Conservation (phyloP, 2,329 filamentous ascomycete genomes). For the Sclerotinia trifoliorum region DNA sequence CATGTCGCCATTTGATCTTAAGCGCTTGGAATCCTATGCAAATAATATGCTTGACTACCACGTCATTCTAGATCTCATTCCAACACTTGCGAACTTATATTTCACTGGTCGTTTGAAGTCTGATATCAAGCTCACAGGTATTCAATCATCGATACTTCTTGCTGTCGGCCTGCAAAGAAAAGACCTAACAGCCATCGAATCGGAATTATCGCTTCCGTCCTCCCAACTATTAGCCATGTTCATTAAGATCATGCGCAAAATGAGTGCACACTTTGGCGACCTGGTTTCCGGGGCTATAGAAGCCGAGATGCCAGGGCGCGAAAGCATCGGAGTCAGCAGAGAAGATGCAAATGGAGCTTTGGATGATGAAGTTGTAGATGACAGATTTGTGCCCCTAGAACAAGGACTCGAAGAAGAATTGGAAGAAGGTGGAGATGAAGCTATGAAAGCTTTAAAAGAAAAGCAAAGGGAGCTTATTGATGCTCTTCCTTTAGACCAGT, state of each 20-base stretch:
- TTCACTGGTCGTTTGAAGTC: slow-evolving; percentile 74
- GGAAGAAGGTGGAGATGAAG: slow-evolving; percentile 76
- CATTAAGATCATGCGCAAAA: slow-evolving; percentile 90
- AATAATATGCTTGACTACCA: slow-evolving; percentile 98
- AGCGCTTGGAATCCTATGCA: slow-evolving; percentile 90
- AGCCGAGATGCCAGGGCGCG: slow-evolving; percentile 59
- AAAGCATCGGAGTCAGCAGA: slow-evolving; percentile 56
- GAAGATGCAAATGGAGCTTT: slow-evolving; percentile 63
- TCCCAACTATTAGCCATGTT: slow-evolving; percentile 94
- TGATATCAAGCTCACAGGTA: slow-evolving; percentile 69
- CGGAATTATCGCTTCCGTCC: slow-evolving; percentile 70
- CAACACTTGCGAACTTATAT: slow-evolving; percentile 76
- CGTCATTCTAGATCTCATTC: slow-evolving; percentile 90
- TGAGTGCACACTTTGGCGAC: slow-evolving; percentile 72
- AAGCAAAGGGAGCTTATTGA: slow-evolving; percentile 89
- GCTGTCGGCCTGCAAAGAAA: slow-evolving; percentile 90
- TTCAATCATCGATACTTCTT: slow-evolving; percentile 86
- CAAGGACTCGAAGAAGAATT: slow-evolving; percentile 77
- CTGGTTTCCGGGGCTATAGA: slow-evolving; percentile 73
- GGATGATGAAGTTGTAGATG: slow-evolving; percentile 65
- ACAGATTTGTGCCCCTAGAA: slow-evolving; percentile 68
- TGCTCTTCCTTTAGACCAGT: slow-evolving; percentile 84
- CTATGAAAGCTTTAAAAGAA: slow-evolving; percentile 66
- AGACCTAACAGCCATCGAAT: slow-evolving; percentile 74
- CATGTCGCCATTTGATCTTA: slow-evolving; percentile 90